Evolutionary conservation across 371 early-diverging fungal species (phyloP), one percentile per base, ranked within the genome.

Genomic region (Cokeromyces recurvatus): DNA sequence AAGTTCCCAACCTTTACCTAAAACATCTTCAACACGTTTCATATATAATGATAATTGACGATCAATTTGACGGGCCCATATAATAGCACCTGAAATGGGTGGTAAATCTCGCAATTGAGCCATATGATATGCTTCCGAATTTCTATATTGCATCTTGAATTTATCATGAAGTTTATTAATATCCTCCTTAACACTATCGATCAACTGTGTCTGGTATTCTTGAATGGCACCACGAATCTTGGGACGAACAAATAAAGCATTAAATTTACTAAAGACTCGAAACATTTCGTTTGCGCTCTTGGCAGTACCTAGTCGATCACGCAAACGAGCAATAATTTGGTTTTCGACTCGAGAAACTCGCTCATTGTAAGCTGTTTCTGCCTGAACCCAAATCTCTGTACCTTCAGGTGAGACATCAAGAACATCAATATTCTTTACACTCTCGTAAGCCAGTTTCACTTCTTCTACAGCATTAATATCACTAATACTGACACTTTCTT

Each of bases 201-300:
- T 95, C 39, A 98, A 77, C 64, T 95, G 97, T 3, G 91, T 87
- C 72, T 99, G 99, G 57, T 97, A 99, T 66, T 99, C 99, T 68
- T 95, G 95, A 54, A 99, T 94, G 16, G 98, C 98, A 39, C 96
- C 96, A 58, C 99, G 90, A 74, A 99, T 98, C 85, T 81, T 99
- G 49, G 96, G 97, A 25, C 98, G 82, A 19, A 98, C 92, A 68
- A 99, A 99, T 24, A 99, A 80, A 1, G 97, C 96, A 62, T 98
- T 97, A 82, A 97, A 99, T 63, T 97, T 97, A 24, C 93, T 92
- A 59, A 99, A 98, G 5, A 97, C 95, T 20, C 97, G 84, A 75
- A 99, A 97, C 99, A 99, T 99, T 62, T 98, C 98, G 45, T 90
- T 91, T 3, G 99, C 97, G 53, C 91, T 99, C 67, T 91, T 92